Percentiles rank a stretch among this genome's conserved stretches.
Evolutionary conservation across 1,284 basidiomycete species (phyloP).

Genomic region (Rhodotorula sp.): DNA sequence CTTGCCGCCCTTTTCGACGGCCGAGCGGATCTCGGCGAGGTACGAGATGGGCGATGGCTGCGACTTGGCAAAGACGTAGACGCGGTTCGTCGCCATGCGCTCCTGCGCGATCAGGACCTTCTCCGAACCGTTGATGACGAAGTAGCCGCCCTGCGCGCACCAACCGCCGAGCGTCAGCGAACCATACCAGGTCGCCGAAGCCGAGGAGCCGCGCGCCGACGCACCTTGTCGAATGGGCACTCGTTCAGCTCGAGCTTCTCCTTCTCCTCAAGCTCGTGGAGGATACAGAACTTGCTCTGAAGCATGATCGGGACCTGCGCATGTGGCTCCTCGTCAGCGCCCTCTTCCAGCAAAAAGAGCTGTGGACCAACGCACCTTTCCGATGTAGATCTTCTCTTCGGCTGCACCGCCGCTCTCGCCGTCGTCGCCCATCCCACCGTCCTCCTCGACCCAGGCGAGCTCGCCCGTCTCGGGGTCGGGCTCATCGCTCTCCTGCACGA

Average conservation of each 20-base stretch:
- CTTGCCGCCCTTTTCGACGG: slow-evolving; percentile 97
- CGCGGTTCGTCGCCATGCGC: slow-evolving; percentile 98
- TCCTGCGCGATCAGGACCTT: slow-evolving; percentile 99
- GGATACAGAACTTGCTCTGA: slow-evolving; percentile 90
- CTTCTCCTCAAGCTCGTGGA: slow-evolving; percentile 74
- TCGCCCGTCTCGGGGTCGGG: slow-evolving; percentile 67
- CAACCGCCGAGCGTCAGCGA: not conserved
- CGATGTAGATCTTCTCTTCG: slow-evolving; percentile 88
- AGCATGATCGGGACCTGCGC: slow-evolving; percentile 79
- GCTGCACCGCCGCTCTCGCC: slow-evolving; percentile 67
- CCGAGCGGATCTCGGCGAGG: slow-evolving; percentile 95
- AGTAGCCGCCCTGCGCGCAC: slow-evolving; percentile 80
- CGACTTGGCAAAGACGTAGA: slow-evolving; percentile 98
- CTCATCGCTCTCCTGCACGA: slow-evolving; percentile 73
- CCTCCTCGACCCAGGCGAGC: slow-evolving; percentile 69
- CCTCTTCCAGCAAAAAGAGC: not conserved
- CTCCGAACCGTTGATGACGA: slow-evolving; percentile 99
- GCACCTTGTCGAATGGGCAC: slow-evolving; percentile 84
- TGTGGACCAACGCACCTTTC: slow-evolving; percentile 66
- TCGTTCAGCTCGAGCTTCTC: slow-evolving; percentile 90
- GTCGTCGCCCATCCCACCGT: slow-evolving; percentile 60
- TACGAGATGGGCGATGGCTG: slow-evolving; percentile 95
- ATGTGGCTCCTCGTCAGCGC: not conserved
- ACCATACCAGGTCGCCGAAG: no score
- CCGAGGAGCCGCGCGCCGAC: no score